Percentiles rank a stretch among this genome's conserved stretches.
These are phyloP conservation scores for Acanthamoeba healyi DNA, from an alignment of 208 protist species.

Conservation along the genomic window DNA sequence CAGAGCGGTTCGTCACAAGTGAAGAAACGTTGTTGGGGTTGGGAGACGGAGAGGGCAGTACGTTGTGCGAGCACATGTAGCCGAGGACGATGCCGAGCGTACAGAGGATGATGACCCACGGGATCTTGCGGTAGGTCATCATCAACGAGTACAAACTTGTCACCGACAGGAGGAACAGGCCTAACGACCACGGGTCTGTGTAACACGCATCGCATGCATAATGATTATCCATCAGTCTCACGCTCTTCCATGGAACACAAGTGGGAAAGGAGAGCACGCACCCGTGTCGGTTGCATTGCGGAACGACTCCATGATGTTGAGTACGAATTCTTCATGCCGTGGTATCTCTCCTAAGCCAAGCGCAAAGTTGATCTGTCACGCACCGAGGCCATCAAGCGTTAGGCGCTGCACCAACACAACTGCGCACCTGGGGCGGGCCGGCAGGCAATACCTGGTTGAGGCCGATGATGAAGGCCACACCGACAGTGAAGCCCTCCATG, in stretches of 20 bases:
- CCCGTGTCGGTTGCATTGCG: slow-evolving; percentile 2
- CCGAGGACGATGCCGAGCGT: slow-evolving; percentile 72
- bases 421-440: too few relatives aligned
- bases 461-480: slow-evolving; percentile 79
- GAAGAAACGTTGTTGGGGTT: neutral
- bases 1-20: too few relatives aligned
- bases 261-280: neutral
- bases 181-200: slow-evolving; percentile 51
- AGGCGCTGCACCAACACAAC: neutral
- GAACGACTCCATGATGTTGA: slow-evolving; percentile 72
- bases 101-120: slow-evolving; percentile 77
- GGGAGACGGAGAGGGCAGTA: neutral
- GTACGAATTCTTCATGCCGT: slow-evolving; percentile 74
- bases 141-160: slow-evolving; percentile 46
- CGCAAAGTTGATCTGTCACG: slow-evolving; percentile 78
- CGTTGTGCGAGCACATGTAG: slow-evolving; percentile 41
- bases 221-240: neutral
- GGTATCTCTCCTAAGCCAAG: slow-evolving; percentile 68
- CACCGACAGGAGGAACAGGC: slow-evolving; percentile 62
- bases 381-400: neutral
- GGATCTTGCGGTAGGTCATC: slow-evolving; percentile 74
- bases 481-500: slow-evolving; percentile 80
- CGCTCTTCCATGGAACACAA: too few relatives aligned
- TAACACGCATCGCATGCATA: neutral
- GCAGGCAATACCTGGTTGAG: slow-evolving; percentile 36